phyloP scores from a whole-genome alignment of 176 grass and related monocot species.

The Saccharum spontaneum region DNA sequence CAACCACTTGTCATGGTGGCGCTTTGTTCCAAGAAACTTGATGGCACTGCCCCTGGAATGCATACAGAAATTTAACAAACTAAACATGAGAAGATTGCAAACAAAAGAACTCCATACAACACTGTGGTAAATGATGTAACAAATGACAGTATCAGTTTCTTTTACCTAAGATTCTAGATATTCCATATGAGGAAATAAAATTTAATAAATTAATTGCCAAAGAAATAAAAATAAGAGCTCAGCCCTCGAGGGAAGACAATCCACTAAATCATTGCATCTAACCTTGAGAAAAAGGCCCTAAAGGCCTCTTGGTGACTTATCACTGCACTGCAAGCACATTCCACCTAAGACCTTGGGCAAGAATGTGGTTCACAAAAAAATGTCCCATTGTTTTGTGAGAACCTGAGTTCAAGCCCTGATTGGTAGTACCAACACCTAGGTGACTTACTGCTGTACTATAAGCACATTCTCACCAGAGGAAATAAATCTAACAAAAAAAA shows the following conservation, averaged over 20 bases:
- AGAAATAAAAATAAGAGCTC: not conserved
- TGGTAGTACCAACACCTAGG: not conserved
- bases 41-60: slow-evolving; percentile 77
- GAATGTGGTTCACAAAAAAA: not conserved
- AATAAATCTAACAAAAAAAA: not conserved
- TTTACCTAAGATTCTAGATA: not conserved
- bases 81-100: not conserved
- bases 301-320: not conserved
- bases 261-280: not conserved
- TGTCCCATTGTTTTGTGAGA: not conserved
- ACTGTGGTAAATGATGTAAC: not conserved
- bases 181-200: not conserved
- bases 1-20: slow-evolving; percentile 96
- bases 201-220: not conserved
- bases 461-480: not conserved
- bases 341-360: not conserved
- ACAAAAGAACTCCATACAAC: not conserved
- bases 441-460: not conserved
- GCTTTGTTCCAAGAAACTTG: slow-evolving; percentile 91
- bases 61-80: slow-evolving; percentile 17
- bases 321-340: not conserved
- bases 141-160: not conserved
- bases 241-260: not conserved
- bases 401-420: not conserved
- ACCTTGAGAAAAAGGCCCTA: not conserved